phyloP scores from a whole-genome alignment of 106 monocot species.

The Dendrobium officinale region DNA sequence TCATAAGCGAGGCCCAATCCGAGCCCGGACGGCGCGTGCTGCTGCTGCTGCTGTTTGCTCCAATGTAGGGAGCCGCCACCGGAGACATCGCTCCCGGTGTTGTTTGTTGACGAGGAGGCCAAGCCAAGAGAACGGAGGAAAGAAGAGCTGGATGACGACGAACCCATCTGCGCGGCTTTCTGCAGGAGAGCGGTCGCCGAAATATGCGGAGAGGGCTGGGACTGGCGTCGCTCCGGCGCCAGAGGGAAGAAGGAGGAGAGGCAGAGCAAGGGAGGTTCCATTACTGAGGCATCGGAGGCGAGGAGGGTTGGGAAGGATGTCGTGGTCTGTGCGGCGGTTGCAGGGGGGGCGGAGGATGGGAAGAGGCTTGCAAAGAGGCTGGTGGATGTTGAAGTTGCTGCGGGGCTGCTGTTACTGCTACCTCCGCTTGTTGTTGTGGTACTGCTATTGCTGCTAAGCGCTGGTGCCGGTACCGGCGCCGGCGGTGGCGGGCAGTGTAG shows the following conservation, averaged over 20 bases:
- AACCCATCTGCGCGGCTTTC: slow-evolving; percentile 6
- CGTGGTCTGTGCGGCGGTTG: neutral
- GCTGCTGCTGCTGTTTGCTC: neutral
- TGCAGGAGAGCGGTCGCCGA: slow-evolving; percentile 7
- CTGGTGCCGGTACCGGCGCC: neutral
- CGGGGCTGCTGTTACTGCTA: slow-evolving; percentile 3
- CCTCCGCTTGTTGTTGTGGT: slow-evolving; percentile 3
- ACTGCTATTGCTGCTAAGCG: slow-evolving; percentile 3
- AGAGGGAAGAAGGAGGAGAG: slow-evolving; percentile 9
- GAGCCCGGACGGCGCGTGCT: neutral
- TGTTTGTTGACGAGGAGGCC: neutral
- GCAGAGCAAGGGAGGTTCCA: slow-evolving; percentile 7
- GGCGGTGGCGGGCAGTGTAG: neutral
- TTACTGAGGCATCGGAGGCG: neutral
- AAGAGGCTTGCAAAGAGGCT: slow-evolving; percentile 11
- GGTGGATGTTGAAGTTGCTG: neutral
- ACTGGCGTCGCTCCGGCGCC: slow-evolving; percentile 6
- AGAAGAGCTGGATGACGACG: neutral
- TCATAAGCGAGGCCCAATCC: neutral
- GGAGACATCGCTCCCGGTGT: neutral
- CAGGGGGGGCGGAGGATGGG: neutral
- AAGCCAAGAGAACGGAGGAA: slow-evolving; percentile 1
- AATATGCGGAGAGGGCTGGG: neutral
- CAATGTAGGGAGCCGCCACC: neutral
- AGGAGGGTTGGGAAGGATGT: neutral